These are phyloP conservation scores for Fusarium brachygibbosum DNA, from an alignment of 2,329 filamentous ascomycete genomes.

Conservation along the genomic window DNA sequence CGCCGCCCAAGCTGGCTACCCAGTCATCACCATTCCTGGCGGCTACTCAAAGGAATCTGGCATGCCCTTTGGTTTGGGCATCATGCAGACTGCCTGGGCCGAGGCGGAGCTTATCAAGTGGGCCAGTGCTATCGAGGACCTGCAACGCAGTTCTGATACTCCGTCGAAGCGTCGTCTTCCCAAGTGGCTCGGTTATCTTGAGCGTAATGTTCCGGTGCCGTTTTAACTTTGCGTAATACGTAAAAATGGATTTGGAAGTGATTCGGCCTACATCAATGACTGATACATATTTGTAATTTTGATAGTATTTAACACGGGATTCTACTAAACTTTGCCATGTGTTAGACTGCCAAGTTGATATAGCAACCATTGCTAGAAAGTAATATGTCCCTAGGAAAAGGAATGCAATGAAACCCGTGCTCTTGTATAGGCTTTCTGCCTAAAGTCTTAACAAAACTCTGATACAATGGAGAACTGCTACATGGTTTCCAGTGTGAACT, in stretches of 20 bases:
- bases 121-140: conserved; percentile 73
- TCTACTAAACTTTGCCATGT: no score
- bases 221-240: conserved; percentile 26
- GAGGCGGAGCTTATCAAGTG: conserved; percentile 71
- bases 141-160: conserved; percentile 61
- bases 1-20: conserved; percentile 82
- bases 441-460: no score
- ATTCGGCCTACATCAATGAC: background rate
- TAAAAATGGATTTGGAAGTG: no score
- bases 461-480: no score
- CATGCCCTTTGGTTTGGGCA: conserved; percentile 72
- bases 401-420: no score
- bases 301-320: background rate
- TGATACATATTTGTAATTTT: background rate
- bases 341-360: no score
- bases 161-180: conserved; percentile 64
- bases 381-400: no score
- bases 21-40: conserved; percentile 76
- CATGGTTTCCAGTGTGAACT: no score
- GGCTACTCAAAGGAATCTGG: conserved; percentile 67
- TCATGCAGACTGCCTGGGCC: conserved; percentile 72
- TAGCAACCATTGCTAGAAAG: no score
- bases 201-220: conserved; percentile 60
- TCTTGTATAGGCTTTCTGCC: no score
- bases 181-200: conserved; percentile 65